Evolutionary conservation across 1,139 yeast genomes (phyloP).

Genomic region (Taphrina confusa): DNA sequence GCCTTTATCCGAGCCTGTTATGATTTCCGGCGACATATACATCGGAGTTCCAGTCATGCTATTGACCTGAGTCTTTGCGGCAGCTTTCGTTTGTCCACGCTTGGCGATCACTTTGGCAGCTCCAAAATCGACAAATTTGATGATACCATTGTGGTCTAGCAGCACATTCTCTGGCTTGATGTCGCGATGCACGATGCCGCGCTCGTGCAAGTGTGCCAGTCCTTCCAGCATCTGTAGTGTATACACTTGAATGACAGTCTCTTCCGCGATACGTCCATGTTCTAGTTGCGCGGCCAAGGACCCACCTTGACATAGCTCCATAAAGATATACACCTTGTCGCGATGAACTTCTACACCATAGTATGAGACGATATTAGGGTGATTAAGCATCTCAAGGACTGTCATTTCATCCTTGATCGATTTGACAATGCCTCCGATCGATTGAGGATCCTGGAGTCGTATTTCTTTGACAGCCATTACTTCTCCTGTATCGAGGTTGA

Average conservation of each 20-base stretch:
- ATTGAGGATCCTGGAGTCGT: slow-evolving; percentile 82
- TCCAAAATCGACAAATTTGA: slow-evolving; percentile 72
- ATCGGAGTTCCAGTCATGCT: slow-evolving; percentile 93
- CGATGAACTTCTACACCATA: slow-evolving; percentile 97
- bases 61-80: slow-evolving; percentile 48
- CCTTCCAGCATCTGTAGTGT: slow-evolving; percentile 94
- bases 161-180: slow-evolving; percentile 93
- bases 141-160: slow-evolving; percentile 68
- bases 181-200: slow-evolving; percentile 96
- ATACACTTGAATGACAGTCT: slow-evolving; percentile 85
- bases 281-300: slow-evolving; percentile 79
- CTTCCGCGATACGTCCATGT: slow-evolving; percentile 94
- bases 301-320: slow-evolving; percentile 98
- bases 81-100: slow-evolving; percentile 40
- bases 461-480: slow-evolving; percentile 97
- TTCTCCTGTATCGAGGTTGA: slow-evolving; percentile 91
- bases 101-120: slow-evolving; percentile 90
- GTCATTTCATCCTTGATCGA: slow-evolving; percentile 95
- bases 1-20: slow-evolving; percentile 71
- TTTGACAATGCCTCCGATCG: slow-evolving; percentile 81
- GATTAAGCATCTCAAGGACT: slow-evolving; percentile 88
- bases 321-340: slow-evolving; percentile 89
- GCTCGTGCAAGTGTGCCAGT: slow-evolving; percentile 86
- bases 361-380: slow-evolving; percentile 94
- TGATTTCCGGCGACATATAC: slow-evolving; percentile 98